Conservation (phyloP, 768 basidiomycete species). For the Rhodotorula toruloides region DNA sequence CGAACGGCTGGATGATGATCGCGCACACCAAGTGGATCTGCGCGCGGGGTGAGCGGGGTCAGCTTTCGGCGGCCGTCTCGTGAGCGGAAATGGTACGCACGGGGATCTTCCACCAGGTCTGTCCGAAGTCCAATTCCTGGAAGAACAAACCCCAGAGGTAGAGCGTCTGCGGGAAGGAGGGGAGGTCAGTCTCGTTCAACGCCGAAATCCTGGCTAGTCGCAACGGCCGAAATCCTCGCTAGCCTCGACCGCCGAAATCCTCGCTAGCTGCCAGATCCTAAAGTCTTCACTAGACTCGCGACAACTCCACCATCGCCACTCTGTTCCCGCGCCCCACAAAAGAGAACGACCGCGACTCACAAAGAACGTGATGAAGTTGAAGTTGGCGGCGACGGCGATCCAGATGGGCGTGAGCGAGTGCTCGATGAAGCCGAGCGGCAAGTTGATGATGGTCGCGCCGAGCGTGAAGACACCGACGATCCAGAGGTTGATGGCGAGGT, state of each 20-base stretch:
- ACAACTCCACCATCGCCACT: no score
- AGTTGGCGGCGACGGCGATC: slow-evolving; percentile 45
- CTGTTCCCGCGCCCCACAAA: no score
- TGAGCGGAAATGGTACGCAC: background rate
- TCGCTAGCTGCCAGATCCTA: no score
- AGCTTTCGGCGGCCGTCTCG: no score
- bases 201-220: no score
- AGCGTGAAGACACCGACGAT: slow-evolving; percentile 43
- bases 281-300: no score
- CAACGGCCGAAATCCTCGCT: no score
- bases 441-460: slow-evolving; percentile 45
- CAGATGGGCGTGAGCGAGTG: slow-evolving; percentile 44
- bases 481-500: slow-evolving; percentile 46
- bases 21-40: slow-evolving; percentile 39
- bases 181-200: no score
- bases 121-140: slow-evolving; percentile 43
- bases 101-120: slow-evolving; percentile 42
- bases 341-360: background rate
- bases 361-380: slow-evolving; percentile 45
- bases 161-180: slow-evolving; percentile 25
- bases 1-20: slow-evolving; percentile 44
- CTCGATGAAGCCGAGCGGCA: slow-evolving; percentile 44
- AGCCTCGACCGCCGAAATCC: no score
- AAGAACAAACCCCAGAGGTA: slow-evolving; percentile 45
- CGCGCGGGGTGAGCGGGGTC: background rate